Base-by-base conservation (phyloP, 2,329 filamentous ascomycete species). In the Trichoderma arundinaceum region DNA sequence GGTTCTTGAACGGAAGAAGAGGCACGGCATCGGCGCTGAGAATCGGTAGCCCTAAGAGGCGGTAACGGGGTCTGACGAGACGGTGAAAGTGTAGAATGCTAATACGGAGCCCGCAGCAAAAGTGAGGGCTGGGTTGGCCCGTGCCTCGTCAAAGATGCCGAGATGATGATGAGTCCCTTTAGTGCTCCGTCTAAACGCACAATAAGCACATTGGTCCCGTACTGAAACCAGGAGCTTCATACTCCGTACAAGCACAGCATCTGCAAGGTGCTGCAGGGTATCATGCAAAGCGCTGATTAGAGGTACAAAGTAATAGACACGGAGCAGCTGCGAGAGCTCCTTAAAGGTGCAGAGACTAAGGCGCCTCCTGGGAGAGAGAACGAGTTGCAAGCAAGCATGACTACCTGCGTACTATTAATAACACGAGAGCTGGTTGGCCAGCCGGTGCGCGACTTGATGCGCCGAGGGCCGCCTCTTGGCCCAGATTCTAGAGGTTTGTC, bases 371-470 rank as follows among this genome's bases (percentile, higher is more conserved):
- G 22, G 22, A 28, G 22, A 28, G 22, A 38, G 12, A 28, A 32
- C 19, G 19, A n/a, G 19, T 51, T 62, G n/a, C 22, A 19, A 33
- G 32, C 22, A 35, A 52, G 17, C 7, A 44, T 53, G 44, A 51
- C 57, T 60, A 60, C 48, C 28, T 38, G 35, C 22, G 48, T 51
- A n/a, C 60, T 63, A 63, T 63, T 63, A 52, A 61, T 63, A 63
- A 46, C 17, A 1, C 7, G 28, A 22, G n/a, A 46, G 28, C 48
- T 54, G 49, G 59, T 63, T 63, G 59, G 59, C 41, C 22, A 17
- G 38, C 38, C 13, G 12, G 35, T 13, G 22, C 22, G 35, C 9
- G 41, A 54, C 10, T 10, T 22, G 28, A 17, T 54, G 33, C 12
- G 52, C 35, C 17, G n/a, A 41, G 51, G n/a, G 52, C 52, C 52